Conservation (phyloP, 2,329 filamentous ascomycete species). For the Pseudocercospora eumusae region DNA sequence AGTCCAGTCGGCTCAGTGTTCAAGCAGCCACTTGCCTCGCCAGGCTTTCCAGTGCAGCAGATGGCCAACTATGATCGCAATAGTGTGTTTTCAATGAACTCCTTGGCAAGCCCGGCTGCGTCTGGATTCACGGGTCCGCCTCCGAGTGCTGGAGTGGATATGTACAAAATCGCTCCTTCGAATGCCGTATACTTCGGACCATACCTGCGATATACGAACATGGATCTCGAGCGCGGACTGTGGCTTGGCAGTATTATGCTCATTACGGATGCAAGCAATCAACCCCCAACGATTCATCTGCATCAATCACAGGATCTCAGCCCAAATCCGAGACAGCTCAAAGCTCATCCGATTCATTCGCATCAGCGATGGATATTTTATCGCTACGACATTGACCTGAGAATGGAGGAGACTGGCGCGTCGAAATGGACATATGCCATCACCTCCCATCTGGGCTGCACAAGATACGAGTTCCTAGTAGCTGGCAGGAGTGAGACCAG, state of each 20-base stretch:
- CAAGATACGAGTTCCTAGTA: conserved; percentile 95
- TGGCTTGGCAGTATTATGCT: conserved; percentile 95
- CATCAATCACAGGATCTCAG: conserved; percentile 88
- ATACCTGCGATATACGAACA: conserved; percentile 92
- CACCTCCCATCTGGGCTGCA: conserved; percentile 93
- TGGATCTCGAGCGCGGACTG: conserved; percentile 86
- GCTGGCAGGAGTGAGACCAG: conserved; percentile 85
- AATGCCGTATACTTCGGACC: conserved; percentile 98
- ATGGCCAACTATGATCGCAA: conserved; percentile 77
- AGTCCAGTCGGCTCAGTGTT: conserved; percentile 53
- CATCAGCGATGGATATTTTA: conserved; percentile 97
- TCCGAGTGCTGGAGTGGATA: conserved; percentile 82
- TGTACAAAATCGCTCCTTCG: conserved; percentile 90
- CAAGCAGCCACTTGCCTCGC: conserved; percentile 72
- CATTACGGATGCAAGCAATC: conserved; percentile 77
- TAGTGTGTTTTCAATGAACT: conserved; percentile 79
- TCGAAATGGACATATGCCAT: conserved; percentile 98
- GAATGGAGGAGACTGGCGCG: conserved; percentile 76
- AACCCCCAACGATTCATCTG: conserved; percentile 93
- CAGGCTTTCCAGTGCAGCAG: conserved; percentile 73
- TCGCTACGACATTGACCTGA: conserved; percentile 86
- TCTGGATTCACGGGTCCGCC: conserved; percentile 89
- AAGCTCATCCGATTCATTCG: conserved; percentile 76
- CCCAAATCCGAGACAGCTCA: conserved; percentile 82
- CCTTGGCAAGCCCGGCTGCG: conserved; percentile 70